Percentiles rank a stretch among this genome's conserved stretches.
phyloP scores from a whole-genome alignment of 78 protist species.

The Mantamonas sphyraenae region DNA sequence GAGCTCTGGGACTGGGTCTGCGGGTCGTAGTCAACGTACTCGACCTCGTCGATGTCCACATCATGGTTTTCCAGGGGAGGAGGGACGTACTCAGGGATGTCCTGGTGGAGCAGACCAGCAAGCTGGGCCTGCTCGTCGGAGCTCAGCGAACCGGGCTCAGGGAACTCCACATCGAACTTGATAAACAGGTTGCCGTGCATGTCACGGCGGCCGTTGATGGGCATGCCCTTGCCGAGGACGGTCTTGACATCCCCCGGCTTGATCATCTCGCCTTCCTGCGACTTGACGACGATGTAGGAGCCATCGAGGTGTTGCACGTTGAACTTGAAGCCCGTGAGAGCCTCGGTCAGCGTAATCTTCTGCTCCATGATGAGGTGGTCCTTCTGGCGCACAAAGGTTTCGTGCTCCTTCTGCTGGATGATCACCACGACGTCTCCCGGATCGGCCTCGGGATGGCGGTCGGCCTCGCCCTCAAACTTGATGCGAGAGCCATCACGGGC shows the following conservation, averaged over 20 bases:
- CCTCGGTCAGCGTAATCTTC: conserved; percentile 64
- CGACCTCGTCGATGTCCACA: conserved; percentile 15
- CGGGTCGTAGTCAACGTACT: background rate
- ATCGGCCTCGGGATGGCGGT: conserved; percentile 71
- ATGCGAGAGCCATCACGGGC: conserved; percentile 78
- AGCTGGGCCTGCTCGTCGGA: background rate
- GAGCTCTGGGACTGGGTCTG: background rate
- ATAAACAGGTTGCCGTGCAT: conserved; percentile 81
- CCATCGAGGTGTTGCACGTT: conserved; percentile 80
- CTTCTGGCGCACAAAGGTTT: conserved; percentile 75
- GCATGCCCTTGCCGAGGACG: conserved; percentile 92
- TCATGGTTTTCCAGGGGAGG: background rate
- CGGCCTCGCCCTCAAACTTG: conserved; percentile 88
- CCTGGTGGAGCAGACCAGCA: background rate
- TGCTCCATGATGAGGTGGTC: conserved; percentile 75
- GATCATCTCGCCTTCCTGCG: conserved; percentile 60
- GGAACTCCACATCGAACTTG: conserved; percentile 70
- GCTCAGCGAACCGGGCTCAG: conserved; percentile 5
- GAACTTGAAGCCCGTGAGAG: conserved; percentile 83
- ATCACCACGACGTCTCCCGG: conserved; percentile 93
- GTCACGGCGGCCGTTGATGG: conserved; percentile 66
- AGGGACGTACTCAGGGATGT: background rate
- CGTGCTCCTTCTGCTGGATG: conserved; percentile 75
- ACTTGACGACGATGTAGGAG: conserved; percentile 55
- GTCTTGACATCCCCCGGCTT: conserved; percentile 70